These are phyloP conservation scores for Trapa incisa DNA, from an alignment of 345 rosid species.

Conservation along the genomic window DNA sequence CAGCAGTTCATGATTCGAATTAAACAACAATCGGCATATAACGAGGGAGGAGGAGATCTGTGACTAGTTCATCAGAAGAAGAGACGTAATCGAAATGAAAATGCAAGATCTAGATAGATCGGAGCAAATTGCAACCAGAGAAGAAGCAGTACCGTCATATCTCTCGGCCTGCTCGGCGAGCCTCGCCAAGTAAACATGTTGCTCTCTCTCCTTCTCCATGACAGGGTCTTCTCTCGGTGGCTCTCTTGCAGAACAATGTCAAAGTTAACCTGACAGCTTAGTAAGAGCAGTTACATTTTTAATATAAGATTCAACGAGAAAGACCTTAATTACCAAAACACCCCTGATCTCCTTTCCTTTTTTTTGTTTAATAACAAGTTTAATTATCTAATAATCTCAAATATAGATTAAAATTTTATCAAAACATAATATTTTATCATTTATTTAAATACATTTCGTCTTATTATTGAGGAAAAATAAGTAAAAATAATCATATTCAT, in stretches of 20 bases:
- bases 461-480: too few relatives aligned
- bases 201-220: conserved; percentile 88
- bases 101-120: neutral
- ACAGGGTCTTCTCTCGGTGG: conserved; percentile 7
- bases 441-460: too few relatives aligned
- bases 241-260: neutral
- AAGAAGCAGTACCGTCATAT: conserved; percentile 50
- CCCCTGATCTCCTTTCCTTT: too few relatives aligned
- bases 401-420: too few relatives aligned
- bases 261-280: too few relatives aligned
- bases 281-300: too few relatives aligned
- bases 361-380: too few relatives aligned
- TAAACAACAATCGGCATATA: neutral
- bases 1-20: neutral
- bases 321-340: too few relatives aligned
- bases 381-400: too few relatives aligned
- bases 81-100: neutral
- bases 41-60: neutral
- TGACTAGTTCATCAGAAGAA: neutral
- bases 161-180: conserved; percentile 92
- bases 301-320: too few relatives aligned
- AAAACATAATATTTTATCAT: too few relatives aligned
- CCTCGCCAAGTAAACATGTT: conserved; percentile 66
- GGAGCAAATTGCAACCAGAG: neutral
- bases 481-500: too few relatives aligned